Evolutionary conservation across 2,329 filamentous ascomycete species (phyloP).

Genomic region (Colletotrichum sp.): DNA sequence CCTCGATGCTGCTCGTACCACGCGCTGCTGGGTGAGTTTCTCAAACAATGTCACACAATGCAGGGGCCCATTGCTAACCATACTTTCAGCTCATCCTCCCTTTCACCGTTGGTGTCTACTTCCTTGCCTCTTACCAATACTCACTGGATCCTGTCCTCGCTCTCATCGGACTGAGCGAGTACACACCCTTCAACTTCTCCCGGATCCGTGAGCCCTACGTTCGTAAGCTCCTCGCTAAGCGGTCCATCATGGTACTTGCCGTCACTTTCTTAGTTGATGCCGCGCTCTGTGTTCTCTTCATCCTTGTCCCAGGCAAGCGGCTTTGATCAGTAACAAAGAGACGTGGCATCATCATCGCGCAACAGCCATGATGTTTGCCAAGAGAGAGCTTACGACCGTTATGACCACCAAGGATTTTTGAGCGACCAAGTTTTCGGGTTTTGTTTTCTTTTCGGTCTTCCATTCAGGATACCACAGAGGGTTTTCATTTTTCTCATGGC

Average conservation of each 20-base stretch:
- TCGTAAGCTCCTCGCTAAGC: constrained; percentile 81
- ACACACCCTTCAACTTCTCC: constrained; percentile 92
- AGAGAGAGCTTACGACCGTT: constrained; percentile 15
- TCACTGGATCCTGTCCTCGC: constrained; percentile 92
- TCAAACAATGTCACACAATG: background rate
- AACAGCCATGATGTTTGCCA: background rate
- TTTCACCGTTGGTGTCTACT: constrained; percentile 90
- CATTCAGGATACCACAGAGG: constrained; percentile 13
- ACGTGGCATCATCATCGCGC: background rate
- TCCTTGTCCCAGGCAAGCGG: constrained; percentile 89
- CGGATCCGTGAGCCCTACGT: constrained; percentile 91
- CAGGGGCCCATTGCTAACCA: constrained; percentile 11
- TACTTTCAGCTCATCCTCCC: constrained; percentile 71
- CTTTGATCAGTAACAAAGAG: constrained; percentile 52
- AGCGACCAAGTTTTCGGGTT: constrained; percentile 8
- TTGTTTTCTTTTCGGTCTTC: background rate
- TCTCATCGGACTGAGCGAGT: constrained; percentile 89
- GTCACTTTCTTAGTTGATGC: constrained; percentile 80
- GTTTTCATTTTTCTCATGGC: background rate
- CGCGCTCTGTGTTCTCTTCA: constrained; percentile 87
- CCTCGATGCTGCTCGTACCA: constrained; percentile 75
- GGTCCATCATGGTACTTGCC: constrained; percentile 79
- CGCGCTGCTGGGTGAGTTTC: constrained; percentile 80
- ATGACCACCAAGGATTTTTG: constrained; percentile 10
- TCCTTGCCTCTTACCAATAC: constrained; percentile 91